Evolutionary conservation across 441 rosid species (phyloP), one percentile per base, ranked within the genome.

Genomic region (Pelargonium cotyledonis): DNA sequence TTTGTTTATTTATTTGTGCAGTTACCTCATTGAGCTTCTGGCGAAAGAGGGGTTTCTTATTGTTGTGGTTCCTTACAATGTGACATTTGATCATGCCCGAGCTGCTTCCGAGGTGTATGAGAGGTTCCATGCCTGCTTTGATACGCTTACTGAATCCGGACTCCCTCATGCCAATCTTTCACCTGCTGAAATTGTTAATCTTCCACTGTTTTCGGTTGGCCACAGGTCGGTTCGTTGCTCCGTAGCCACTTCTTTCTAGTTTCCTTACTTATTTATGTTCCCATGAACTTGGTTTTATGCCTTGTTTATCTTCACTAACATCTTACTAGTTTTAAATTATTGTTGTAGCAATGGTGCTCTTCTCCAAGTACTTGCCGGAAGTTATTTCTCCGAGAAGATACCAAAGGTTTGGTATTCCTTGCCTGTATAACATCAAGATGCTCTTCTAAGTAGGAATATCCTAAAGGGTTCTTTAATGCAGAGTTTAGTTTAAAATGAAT

Each of bases 61-160:
- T 21, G 83, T 91, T 68, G 85, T 87, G 31, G 98, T 94, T 69
- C 97, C 96, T 8, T 80, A 89, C 74, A 89, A 86, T 70, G 97
- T 91, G 80, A 94, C 98, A 16, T 94, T 94, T 80, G 95, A 89
- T 80, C 98, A 91, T 78, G 81, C 90, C n/a, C 75, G 70, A 71
- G 97, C 87, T 74, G 86, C 93, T 67, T 85, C 80, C 65, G 88
- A 85, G 71, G 86, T 91, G 19, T 87, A 85, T 65, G 82, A 83
- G 78, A 89, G 89, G 76, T 91, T 94, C 70, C 85, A 88, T 77
- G 69, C 87, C 16, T 88, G 93, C 82, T 80, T 86, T 77, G 92
- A 89, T 68, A 67, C 19, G 3, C 68, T 94, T 75, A 71, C 85
- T 61, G 53, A 82, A 1, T 78, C 85, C 58, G 98, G 97, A 23